Evolutionary conservation across 1,284 basidiomycete genomes (phyloP).

Genomic region (Moesziomyces antarcticus): DNA sequence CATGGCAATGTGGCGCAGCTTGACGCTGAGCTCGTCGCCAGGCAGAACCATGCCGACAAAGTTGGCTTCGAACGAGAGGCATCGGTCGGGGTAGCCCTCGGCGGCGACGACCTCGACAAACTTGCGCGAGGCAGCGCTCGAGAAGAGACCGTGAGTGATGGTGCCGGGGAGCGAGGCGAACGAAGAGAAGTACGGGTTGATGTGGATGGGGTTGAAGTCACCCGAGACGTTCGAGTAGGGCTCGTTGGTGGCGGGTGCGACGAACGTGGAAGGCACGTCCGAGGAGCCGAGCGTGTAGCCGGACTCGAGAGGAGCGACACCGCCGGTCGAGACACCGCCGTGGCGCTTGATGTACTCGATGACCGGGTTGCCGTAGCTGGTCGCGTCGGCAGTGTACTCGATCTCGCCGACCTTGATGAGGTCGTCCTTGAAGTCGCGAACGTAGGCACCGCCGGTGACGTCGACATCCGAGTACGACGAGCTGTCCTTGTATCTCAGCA

Average conservation of each 20-base stretch:
- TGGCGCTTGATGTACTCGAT: constrained; percentile 91
- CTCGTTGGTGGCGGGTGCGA: constrained; percentile 81
- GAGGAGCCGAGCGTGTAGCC: constrained; percentile 52
- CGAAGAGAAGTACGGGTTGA: constrained; percentile 97
- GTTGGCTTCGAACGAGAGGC: constrained; percentile 59
- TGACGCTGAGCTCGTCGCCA: constrained; percentile 85
- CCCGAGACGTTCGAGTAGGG: constrained; percentile 95
- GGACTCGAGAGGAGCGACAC: constrained; percentile 80
- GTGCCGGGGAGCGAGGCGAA: constrained; percentile 93
- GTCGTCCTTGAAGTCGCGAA: constrained; percentile 61
- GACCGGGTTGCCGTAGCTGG: constrained; percentile 81
- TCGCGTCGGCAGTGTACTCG: constrained; percentile 54
- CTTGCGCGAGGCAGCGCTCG: constrained; percentile 90
- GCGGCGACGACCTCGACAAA: constrained; percentile 94
- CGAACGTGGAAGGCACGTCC: constrained; percentile 50
- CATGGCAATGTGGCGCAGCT: constrained; percentile 72
- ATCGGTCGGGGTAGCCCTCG: constrained; percentile 86
- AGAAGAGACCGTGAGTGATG: constrained; percentile 98
- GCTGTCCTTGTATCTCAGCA: constrained; percentile 91
- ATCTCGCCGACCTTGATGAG: constrained; percentile 58
- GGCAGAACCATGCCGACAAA: constrained; percentile 99
- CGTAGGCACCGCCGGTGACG: constrained; percentile 75
- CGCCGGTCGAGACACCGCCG: constrained; percentile 78
- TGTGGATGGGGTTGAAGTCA: constrained; percentile 97
- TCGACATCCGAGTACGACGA: constrained; percentile 82